These are phyloP conservation scores for Leishmania mexicana DNA, from an alignment of 208 protist genomes.

Conservation along the genomic window DNA sequence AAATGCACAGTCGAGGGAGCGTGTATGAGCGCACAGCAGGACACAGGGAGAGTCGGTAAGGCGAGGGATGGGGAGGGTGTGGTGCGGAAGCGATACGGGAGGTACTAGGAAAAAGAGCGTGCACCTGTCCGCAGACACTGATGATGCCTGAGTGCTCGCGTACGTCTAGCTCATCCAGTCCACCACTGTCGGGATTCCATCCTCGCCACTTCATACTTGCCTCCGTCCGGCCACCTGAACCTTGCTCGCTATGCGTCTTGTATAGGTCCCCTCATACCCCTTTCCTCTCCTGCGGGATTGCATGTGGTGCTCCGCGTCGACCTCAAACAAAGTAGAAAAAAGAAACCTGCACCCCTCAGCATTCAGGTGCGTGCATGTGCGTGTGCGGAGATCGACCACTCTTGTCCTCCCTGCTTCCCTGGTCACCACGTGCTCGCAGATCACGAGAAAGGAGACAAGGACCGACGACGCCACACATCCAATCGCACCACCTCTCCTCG, in stretches of 20 bases:
- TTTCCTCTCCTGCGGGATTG: background rate
- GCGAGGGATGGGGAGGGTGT: background rate
- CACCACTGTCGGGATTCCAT: background rate
- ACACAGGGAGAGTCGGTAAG: background rate
- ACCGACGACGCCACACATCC: background rate
- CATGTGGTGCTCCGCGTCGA: background rate
- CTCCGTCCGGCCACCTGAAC: background rate
- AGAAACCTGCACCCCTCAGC: background rate
- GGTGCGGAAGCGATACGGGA: background rate
- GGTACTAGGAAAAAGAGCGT: background rate
- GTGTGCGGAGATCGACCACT: background rate
- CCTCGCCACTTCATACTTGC: background rate
- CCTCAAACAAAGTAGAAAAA: background rate
- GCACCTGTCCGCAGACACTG: background rate
- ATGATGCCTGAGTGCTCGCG: background rate
- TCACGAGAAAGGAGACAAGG: background rate
- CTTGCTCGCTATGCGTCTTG: background rate
- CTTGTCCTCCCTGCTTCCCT: background rate
- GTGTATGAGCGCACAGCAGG: background rate
- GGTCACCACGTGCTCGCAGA: background rate
- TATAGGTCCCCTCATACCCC: background rate
- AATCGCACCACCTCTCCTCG: background rate
- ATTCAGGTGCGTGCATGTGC: background rate
- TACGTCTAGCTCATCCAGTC: background rate
- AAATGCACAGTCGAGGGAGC: background rate